A percentile compares a stretch with the other conserved stretches of the same genome.
These are phyloP conservation scores for Strobilomyces confusus DNA, from an alignment of 768 basidiomycete species.

Conservation along the genomic window DNA sequence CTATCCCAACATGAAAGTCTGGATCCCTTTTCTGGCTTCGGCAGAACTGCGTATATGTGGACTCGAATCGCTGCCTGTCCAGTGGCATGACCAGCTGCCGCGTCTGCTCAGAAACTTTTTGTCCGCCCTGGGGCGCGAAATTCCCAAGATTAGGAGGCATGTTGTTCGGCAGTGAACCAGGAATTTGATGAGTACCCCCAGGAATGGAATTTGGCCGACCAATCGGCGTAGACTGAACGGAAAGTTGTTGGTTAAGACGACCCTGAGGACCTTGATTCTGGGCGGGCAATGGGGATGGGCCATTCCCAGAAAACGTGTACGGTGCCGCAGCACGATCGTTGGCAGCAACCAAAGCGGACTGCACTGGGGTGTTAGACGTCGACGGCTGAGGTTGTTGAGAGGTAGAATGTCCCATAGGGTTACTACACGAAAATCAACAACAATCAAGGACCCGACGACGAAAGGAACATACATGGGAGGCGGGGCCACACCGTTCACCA, in stretches of 20 bases:
- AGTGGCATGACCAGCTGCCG: constrained; percentile 34
- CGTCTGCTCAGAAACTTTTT: constrained; percentile 19
- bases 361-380: constrained; percentile 16
- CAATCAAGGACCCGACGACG: not conserved
- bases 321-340: constrained; percentile 7
- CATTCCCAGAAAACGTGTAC: constrained; percentile 19
- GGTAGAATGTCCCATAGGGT: constrained; percentile 13
- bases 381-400: constrained; percentile 19
- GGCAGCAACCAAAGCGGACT: constrained; percentile 16
- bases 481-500: constrained; percentile 21
- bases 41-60: constrained; percentile 47
- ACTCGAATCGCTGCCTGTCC: constrained; percentile 51
- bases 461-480: constrained; percentile 33
- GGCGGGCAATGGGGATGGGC: constrained; percentile 18
- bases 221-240: constrained; percentile 31
- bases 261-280: constrained; percentile 17
- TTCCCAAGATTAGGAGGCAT: constrained; percentile 35
- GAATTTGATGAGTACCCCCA: constrained; percentile 35
- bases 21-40: constrained; percentile 37
- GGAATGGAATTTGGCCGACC: constrained; percentile 30
- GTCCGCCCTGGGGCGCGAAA: constrained; percentile 18
- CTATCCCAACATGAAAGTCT: constrained; percentile 39
- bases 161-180: constrained; percentile 27
- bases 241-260: constrained; percentile 27
- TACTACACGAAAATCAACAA: constrained; percentile 17